These are phyloP conservation scores for Dactylellina haptotyla DNA, from an alignment of 2,329 filamentous ascomycete species.

Conservation along the genomic window DNA sequence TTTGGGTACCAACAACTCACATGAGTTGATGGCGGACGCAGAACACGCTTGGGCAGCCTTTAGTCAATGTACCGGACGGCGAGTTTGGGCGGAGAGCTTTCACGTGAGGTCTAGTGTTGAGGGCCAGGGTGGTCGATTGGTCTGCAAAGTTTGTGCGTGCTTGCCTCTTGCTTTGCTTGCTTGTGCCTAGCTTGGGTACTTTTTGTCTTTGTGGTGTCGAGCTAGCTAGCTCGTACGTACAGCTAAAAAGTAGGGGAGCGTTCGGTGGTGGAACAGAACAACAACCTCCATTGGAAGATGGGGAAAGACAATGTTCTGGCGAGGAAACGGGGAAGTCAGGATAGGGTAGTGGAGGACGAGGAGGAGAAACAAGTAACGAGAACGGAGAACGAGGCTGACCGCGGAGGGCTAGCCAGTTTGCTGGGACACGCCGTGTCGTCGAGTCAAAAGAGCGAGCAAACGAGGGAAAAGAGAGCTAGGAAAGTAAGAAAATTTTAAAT, in stretches of 20 bases:
- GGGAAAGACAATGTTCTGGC: slow-evolving; percentile 1
- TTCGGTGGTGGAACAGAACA: slow-evolving; percentile 31
- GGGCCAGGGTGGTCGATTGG: slow-evolving; percentile 51
- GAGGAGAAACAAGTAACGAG: slow-evolving; percentile 4
- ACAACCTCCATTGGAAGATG: slow-evolving; percentile 35
- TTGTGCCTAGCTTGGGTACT: slow-evolving; percentile 15
- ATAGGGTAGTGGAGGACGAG: slow-evolving; percentile 13
- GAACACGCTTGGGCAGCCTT: slow-evolving; percentile 53
- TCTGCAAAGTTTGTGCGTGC: slow-evolving; percentile 40
- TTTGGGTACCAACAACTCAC: slow-evolving; percentile 54
- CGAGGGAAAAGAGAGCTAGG: slow-evolving; percentile 38
- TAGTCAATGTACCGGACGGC: slow-evolving; percentile 50
- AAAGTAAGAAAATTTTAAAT: slow-evolving; percentile 49
- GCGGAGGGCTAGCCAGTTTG: slow-evolving; percentile 14
- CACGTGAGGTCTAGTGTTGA: slow-evolving; percentile 50
- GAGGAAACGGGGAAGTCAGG: slow-evolving; percentile 23
- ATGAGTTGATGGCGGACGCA: slow-evolving; percentile 54
- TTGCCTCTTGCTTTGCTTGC: slow-evolving; percentile 25
- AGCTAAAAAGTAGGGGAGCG: slow-evolving; percentile 3
- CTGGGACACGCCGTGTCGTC: slow-evolving; percentile 21
- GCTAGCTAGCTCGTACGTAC: slow-evolving; percentile 24
- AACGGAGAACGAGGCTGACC: slow-evolving; percentile 34
- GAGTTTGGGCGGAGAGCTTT: slow-evolving; percentile 50
- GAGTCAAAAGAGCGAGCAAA: slow-evolving; percentile 36
- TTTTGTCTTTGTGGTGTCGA: slow-evolving; percentile 9